Evolutionary conservation across 306 rosid genomes (phyloP), one percentile per base, ranked within the genome.

Genomic region (Rubus idaeus): DNA sequence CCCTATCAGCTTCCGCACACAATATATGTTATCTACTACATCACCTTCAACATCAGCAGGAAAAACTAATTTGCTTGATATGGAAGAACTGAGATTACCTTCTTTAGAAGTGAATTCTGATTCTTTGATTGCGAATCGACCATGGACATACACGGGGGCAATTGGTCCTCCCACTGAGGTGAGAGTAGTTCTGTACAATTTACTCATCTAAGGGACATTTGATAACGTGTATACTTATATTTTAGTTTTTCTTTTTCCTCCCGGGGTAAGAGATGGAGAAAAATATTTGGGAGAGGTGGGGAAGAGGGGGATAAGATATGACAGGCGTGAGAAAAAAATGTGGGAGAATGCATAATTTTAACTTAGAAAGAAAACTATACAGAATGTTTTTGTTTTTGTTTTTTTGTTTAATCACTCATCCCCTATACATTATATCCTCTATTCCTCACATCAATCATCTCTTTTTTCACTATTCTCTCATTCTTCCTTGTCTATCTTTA

Each of bases 21-120:
- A 89, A 57, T 90, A 91, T 77, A 41, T 86, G 63, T 64, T 90
- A 73, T 90, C 94, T n/a, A 55, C 92, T 8, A 11, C 94, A 2
- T 70, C 95, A 8, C 78, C 87, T 42, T 83, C 92, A 46, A 80
- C 90, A 68, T 79, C 89, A 51, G 67, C 73, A 5, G 88, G 79
- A 81, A 65, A 91, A 50, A 52, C 85, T 41, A 66, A 87, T 23
- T 78, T 87, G 46, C 89, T 91, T 77, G 75, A 78, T 81, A 66
- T 89, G 83, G 89, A 90, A n/a, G 79, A 86, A 71, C 76, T 89
- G 78, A 84, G 83, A 64, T 85, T 90, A 40, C 86, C 84, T 50
- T 71, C 88, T 47, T 70, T 91, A 30, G 83, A 87, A 44, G 58
- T 82, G 20, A 75, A 75, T 79, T 73, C 91, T 35, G 80, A 87